Evolutionary conservation across 73 alveolate genomes (phyloP).

Genomic region (Blepharisma stoltei): DNA sequence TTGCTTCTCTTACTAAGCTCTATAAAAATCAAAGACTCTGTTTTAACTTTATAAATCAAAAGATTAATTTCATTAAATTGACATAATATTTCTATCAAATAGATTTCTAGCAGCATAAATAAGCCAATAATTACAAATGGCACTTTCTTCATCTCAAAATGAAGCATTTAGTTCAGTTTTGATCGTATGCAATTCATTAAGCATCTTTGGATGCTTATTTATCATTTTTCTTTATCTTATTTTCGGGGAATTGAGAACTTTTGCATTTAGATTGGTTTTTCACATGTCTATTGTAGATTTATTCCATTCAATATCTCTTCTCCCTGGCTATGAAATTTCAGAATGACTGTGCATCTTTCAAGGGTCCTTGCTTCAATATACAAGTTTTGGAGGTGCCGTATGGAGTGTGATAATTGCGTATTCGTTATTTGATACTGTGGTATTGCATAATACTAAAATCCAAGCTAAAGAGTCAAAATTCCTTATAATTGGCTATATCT

Average conservation of each 20-base stretch:
- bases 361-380: background rate
- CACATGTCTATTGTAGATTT: background rate
- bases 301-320: background rate
- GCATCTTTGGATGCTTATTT: constrained; percentile 12
- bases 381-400: background rate
- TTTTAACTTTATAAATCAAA: too few relatives aligned
- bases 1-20: too few relatives aligned
- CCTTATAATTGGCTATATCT: background rate
- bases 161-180: too few relatives aligned
- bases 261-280: background rate
- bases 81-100: too few relatives aligned
- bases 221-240: background rate
- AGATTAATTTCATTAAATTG: too few relatives aligned
- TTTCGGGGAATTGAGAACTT: background rate
- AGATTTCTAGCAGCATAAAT: too few relatives aligned
- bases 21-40: too few relatives aligned
- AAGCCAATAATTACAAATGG: too few relatives aligned
- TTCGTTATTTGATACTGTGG: background rate
- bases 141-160: too few relatives aligned
- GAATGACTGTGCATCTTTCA: background rate
- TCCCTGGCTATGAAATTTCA: background rate
- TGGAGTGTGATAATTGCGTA: background rate
- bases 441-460: background rate
- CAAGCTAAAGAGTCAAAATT: background rate
- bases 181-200: background rate